phyloP scores from a whole-genome alignment of 768 basidiomycete species.

The Lentinula detonsa region DNA sequence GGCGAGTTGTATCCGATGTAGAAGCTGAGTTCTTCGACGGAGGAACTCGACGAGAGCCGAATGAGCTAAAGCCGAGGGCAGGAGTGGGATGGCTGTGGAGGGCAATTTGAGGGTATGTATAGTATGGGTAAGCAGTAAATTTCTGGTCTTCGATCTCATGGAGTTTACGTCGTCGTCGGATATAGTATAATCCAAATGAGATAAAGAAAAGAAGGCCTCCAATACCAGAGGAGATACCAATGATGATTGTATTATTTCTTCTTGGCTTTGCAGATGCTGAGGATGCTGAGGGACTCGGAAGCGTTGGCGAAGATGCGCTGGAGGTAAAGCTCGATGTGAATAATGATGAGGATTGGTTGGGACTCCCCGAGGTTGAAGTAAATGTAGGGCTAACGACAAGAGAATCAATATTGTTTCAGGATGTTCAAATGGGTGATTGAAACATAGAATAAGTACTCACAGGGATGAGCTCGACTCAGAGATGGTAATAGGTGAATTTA shows the following conservation, averaged over 20 bases:
- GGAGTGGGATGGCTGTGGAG: neutral
- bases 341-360: neutral
- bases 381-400: too few relatives aligned
- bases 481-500: neutral
- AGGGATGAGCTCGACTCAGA: neutral
- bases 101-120: neutral
- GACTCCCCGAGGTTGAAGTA: neutral
- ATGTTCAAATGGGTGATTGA: too few relatives aligned
- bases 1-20: neutral
- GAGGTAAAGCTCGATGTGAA: neutral
- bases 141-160: neutral
- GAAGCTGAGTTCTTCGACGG: neutral
- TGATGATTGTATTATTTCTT: neutral
- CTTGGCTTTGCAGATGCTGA: neutral
- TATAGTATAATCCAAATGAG: neutral
- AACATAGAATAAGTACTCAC: neutral
- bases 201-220: neutral
- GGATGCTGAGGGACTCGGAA: neutral
- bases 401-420: too few relatives aligned
- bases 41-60: neutral
- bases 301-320: neutral
- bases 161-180: neutral
- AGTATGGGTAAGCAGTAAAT: neutral
- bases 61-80: neutral
- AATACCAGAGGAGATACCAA: neutral